Percentiles rank a stretch among this genome's conserved stretches.
phyloP scores from a whole-genome alignment of 2,329 filamentous ascomycete species.

The Cladophialophora psammophila region DNA sequence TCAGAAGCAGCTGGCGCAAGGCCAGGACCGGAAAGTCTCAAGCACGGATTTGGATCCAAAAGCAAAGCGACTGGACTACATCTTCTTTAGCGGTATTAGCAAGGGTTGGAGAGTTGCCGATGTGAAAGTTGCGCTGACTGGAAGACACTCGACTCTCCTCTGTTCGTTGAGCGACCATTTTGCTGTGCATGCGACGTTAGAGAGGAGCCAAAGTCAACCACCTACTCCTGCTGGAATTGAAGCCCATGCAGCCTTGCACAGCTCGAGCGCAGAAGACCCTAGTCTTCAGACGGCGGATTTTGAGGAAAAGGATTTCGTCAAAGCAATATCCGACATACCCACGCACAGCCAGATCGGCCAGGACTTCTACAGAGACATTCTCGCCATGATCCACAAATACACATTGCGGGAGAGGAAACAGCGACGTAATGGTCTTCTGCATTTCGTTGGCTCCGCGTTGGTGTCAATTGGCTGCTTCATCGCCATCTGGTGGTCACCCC shows the following conservation, averaged over 20 bases:
- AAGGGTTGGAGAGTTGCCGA: conserved; percentile 72
- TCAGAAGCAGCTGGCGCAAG: conserved; percentile 71
- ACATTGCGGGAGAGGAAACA: conserved; percentile 74
- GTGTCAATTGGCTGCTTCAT: conserved; percentile 77
- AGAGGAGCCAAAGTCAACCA: conserved; percentile 18
- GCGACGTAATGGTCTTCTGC: conserved; percentile 71
- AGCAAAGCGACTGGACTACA: conserved; percentile 92
- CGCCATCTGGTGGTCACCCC: conserved; percentile 84
- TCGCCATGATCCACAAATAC: conserved; percentile 74
- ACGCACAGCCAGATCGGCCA: conserved; percentile 51
- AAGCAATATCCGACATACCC: conserved; percentile 35
- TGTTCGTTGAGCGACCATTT: conserved; percentile 97
- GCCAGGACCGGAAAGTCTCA: conserved; percentile 70
- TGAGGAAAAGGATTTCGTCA: conserved; percentile 34
- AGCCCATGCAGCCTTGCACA: conserved; percentile 26
- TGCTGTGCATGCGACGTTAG: conserved; percentile 80
- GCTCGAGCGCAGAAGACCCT: conserved; percentile 18
- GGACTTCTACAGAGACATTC: conserved; percentile 73
- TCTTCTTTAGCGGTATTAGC: conserved; percentile 68
- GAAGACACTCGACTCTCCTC: conserved; percentile 78
- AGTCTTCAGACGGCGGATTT: conserved; percentile 31
- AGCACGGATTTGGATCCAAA: conserved; percentile 71
- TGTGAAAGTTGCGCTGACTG: conserved; percentile 78
- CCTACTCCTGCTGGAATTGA: conserved; percentile 17
- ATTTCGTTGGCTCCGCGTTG: conserved; percentile 74